Base-by-base conservation (phyloP, 352 stramenopile species). In the Globisporangium megalacanthum region DNA sequence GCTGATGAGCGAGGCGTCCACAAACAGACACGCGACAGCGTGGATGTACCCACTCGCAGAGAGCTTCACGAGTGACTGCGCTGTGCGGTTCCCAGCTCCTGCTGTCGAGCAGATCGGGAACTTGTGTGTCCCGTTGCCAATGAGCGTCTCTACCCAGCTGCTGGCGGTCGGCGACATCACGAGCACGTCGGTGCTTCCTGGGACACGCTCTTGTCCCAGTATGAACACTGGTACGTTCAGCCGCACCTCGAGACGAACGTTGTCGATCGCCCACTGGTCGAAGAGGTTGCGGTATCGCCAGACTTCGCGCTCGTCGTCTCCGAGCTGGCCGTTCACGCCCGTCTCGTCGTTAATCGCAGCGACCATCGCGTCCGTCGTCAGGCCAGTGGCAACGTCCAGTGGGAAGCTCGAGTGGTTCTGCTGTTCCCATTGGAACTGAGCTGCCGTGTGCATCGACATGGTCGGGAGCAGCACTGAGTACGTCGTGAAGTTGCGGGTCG, bases 231-330 rank as follows among this genome's bases (percentile, higher is more conserved):
- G 80, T 0, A 68, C 64, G 39, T 75, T 68, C 42, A 89, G 60
- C 4, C 80, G 72, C 17, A 83, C 76, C 61, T 85, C 75, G 2
- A 91, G 57, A 0, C 56, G 56, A 6, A 91, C 73, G 17, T 85
- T 54, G 53, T 91, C 81, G 3, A 89, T 60, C 0, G 78, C 75
- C 78, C 81, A 89, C 62, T 91, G 81, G 36, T 91, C 81, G 49
- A 88, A 89, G 20, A 91, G 61, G 46, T 91, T 91, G 0, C 74
- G 70, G 60, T 86, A 82, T 9, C 53, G 69, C 77, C 80, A 90
- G 2, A 82, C 60, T 31, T 83, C 72, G 0, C 59, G 70, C 45
- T 86, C 80, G 2, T 62, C 29, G 1, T 58, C 9, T 2, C 72
- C 72, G 31, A 85, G 42, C n/a, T 56, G 49, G 1, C 73, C 71